phyloP scores from a whole-genome alignment of 2,329 filamentous ascomycete genomes.

The Aspergillus hiratsukae region DNA sequence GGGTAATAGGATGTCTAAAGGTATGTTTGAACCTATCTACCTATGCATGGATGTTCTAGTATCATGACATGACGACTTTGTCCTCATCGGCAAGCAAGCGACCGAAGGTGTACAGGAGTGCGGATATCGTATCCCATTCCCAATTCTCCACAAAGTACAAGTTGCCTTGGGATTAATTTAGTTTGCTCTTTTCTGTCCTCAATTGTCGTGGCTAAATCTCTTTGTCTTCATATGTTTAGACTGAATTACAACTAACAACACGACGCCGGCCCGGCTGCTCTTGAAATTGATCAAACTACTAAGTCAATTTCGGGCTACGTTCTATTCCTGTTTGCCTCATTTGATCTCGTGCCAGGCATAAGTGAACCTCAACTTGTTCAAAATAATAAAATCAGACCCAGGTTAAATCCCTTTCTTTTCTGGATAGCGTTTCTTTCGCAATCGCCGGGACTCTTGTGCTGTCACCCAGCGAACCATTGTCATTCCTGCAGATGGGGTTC shows the following conservation, averaged over 20 bases:
- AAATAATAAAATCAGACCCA: not conserved
- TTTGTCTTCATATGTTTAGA: not conserved
- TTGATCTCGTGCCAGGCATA: not conserved
- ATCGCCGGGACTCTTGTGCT: not conserved
- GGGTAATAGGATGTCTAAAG: not conserved
- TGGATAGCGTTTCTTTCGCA: not conserved
- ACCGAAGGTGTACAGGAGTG: not conserved
- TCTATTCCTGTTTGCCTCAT: not conserved
- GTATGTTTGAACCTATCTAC: not conserved
- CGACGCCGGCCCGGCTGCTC: too few relatives aligned
- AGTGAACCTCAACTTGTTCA: not conserved
- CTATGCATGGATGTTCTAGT: too few relatives aligned
- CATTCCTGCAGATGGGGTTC: conserved; percentile 12
- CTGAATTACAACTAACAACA: too few relatives aligned
- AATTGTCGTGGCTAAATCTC: not conserved
- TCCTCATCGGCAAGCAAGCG: not conserved
- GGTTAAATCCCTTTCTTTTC: not conserved
- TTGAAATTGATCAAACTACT: not conserved
- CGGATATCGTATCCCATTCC: not conserved
- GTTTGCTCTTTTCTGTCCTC: not conserved
- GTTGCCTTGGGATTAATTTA: not conserved
- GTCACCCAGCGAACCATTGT: not conserved
- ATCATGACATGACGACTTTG: not conserved
- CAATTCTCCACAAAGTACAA: not conserved
- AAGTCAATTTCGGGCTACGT: too few relatives aligned